Percentiles rank a stretch among this genome's conserved stretches.
Conservation (phyloP, 225 moss, liverwort and hornwort genomes). For the Pseudisothecium myosuroides region DNA sequence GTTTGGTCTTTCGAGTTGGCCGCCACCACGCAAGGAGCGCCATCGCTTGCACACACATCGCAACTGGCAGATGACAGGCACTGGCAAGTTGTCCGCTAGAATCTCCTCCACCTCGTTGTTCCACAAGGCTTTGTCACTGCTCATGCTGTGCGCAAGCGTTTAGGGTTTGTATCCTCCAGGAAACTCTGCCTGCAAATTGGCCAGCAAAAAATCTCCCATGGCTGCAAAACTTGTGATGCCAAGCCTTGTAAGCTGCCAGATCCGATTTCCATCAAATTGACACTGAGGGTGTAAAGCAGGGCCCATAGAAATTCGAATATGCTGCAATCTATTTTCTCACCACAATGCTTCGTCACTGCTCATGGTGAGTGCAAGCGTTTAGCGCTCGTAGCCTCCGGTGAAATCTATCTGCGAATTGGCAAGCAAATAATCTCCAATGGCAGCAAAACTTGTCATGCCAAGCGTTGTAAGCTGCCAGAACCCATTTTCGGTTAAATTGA, state of each 20-base stretch:
- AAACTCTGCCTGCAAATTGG: neutral
- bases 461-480: neutral
- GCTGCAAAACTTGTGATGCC: neutral
- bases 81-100: constrained; percentile 27
- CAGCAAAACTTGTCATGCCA: neutral
- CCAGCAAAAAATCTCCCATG: neutral
- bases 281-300: neutral
- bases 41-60: constrained; percentile 46
- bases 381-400: neutral
- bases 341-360: neutral
- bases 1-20: constrained; percentile 1
- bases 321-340: neutral
- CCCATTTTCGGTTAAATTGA: neutral
- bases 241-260: neutral
- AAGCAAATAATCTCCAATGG: neutral
- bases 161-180: neutral
- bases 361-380: neutral
- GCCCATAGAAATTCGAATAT: neutral
- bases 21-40: constrained; percentile 23
- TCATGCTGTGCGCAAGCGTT: neutral
- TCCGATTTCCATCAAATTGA: neutral
- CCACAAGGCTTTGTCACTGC: constrained; percentile 8
- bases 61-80: constrained; percentile 33
- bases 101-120: constrained; percentile 31
- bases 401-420: neutral